phyloP scores from a whole-genome alignment of 441 rosid species.

The Pelargonium myrrhifolium region DNA sequence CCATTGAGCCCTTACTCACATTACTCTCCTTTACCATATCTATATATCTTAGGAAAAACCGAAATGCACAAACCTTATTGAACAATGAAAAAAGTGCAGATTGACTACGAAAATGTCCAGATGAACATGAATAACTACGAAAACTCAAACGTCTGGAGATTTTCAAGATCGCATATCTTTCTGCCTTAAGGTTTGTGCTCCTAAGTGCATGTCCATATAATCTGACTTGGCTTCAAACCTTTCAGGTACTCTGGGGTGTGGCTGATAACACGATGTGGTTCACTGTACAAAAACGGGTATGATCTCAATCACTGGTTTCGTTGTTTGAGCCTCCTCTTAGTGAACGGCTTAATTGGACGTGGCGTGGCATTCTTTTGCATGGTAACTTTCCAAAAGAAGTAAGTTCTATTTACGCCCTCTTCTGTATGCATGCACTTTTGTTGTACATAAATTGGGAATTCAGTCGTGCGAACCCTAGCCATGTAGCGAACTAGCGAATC shows the following conservation, averaged over 20 bases:
- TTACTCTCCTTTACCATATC: no score
- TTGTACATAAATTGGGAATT: not conserved
- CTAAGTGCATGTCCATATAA: not conserved
- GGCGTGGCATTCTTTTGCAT: constrained; percentile 53
- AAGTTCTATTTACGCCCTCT: constrained; percentile 13
- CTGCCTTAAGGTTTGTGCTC: no score
- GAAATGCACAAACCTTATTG: no score
- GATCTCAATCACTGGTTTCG: constrained; percentile 52
- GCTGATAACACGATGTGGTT: constrained; percentile 80
- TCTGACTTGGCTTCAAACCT: not conserved
- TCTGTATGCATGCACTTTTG: no score
- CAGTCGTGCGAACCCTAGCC: no score
- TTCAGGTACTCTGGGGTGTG: constrained; percentile 85
- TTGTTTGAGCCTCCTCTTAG: constrained; percentile 46
- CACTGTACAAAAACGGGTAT: constrained; percentile 49
- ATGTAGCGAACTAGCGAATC: not conserved
- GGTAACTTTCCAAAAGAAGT: constrained; percentile 63
- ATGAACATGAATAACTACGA: no score
- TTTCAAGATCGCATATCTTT: no score
- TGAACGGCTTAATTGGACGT: constrained; percentile 47
- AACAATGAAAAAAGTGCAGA: no score
- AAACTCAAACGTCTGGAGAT: not conserved
- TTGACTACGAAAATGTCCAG: no score
- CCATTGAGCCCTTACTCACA: no score
- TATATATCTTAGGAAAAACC: no score